Percentiles rank a stretch among this genome's conserved stretches.
Evolutionary conservation across 768 basidiomycete species (phyloP).

Genomic region (Hygrophorus pudorinus): DNA sequence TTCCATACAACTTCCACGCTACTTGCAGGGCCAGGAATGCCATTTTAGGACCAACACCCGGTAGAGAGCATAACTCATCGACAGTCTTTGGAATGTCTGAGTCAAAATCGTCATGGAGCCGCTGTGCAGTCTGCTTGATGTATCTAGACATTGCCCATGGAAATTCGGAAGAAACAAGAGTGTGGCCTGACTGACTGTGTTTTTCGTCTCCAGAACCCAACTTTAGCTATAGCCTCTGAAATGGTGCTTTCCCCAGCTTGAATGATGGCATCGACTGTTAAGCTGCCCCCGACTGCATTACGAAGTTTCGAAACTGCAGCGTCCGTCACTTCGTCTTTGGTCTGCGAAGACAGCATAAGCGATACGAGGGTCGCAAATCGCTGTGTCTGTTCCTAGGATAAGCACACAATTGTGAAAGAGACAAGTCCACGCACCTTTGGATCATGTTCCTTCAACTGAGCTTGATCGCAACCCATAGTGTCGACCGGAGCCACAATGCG

Average conservation of each 20-base stretch:
- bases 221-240: conserved; percentile 71
- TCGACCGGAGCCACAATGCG: conserved; percentile 79
- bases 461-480: conserved; percentile 79
- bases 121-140: conserved; percentile 62
- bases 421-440: conserved; percentile 41
- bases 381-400: conserved; percentile 42
- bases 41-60: conserved; percentile 97
- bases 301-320: conserved; percentile 72
- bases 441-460: conserved; percentile 51
- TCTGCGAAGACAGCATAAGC: conserved; percentile 93
- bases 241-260: conserved; percentile 54
- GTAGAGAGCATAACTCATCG: conserved; percentile 78
- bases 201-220: conserved; percentile 90
- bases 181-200: conserved; percentile 46
- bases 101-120: conserved; percentile 59
- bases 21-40: conserved; percentile 77
- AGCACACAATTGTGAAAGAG: background rate
- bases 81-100: conserved; percentile 85
- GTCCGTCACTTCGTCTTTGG: conserved; percentile 84
- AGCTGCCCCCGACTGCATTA: conserved; percentile 61
- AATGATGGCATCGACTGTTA: conserved; percentile 65
- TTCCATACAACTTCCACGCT: conserved; percentile 70
- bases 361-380: conserved; percentile 84
- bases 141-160: conserved; percentile 34
- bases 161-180: background rate